These are phyloP conservation scores for Leccinum uliginosum DNA, from an alignment of 768 basidiomycete species.

Conservation along the genomic window DNA sequence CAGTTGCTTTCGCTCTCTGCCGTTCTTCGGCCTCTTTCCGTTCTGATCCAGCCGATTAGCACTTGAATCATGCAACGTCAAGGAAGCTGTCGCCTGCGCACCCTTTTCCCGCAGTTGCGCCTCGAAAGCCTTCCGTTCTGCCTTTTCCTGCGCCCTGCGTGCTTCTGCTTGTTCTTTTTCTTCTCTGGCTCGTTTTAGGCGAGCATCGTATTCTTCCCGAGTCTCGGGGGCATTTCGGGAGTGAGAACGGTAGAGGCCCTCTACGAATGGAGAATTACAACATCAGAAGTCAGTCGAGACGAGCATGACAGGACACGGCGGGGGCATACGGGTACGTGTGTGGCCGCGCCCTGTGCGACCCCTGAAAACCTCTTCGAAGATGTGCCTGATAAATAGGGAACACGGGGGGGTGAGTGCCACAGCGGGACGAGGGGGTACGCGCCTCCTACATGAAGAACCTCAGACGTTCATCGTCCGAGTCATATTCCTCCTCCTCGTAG, in stretches of 20 bases:
- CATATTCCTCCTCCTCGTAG: conserved; percentile 28
- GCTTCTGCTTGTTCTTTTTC: conserved; percentile 52
- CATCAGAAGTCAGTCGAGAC: conserved; percentile 7
- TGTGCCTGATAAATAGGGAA: conserved; percentile 32
- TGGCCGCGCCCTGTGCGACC: conserved; percentile 31
- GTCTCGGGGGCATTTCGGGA: conserved; percentile 36
- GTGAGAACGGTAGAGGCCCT: conserved; percentile 17
- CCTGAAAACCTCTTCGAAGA: conserved; percentile 45
- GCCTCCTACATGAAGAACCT: conserved; percentile 44
- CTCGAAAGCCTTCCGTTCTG: conserved; percentile 41
- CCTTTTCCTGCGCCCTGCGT: conserved; percentile 43
- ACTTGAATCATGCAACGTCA: conserved; percentile 7
- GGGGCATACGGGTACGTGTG: conserved; percentile 26
- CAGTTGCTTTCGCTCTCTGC: conserved; percentile 49
- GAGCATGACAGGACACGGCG: conserved; percentile 7
- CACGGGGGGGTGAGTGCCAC: conserved; percentile 1
- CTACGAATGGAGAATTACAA: conserved; percentile 9
- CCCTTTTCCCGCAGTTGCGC: conserved; percentile 50
- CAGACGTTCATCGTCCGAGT: conserved; percentile 31
- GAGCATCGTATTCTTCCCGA: conserved; percentile 48
- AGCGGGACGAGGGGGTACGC: background rate
- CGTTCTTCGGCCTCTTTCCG: conserved; percentile 53
- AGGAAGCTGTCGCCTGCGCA: conserved; percentile 20
- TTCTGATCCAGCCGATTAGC: conserved; percentile 29
- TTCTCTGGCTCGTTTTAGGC: conserved; percentile 45